Conservation (phyloP, 2,329 filamentous ascomycete genomes). For the Colletotrichum sp. region DNA sequence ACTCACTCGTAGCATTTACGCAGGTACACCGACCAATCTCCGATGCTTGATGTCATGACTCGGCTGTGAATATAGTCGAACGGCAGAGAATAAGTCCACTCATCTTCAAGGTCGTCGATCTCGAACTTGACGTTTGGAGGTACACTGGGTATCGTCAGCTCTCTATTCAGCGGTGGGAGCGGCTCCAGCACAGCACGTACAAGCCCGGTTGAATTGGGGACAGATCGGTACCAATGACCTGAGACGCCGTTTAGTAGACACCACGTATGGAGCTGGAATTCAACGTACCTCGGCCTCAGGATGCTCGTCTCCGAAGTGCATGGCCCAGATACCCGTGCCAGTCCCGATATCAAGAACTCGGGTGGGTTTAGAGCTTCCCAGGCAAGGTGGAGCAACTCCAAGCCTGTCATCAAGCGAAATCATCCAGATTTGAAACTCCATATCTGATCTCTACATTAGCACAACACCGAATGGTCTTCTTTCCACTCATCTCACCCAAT, state of each 20-base stretch:
- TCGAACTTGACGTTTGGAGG: background rate
- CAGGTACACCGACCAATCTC: background rate
- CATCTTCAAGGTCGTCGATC: background rate
- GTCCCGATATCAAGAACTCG: background rate
- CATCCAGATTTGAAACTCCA: background rate
- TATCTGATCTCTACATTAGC: background rate
- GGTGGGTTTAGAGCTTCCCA: background rate
- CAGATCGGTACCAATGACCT: background rate
- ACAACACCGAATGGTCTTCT: background rate
- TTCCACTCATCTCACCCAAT: background rate
- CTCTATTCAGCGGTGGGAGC: accelerated
- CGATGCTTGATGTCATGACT: background rate
- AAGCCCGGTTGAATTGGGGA: background rate
- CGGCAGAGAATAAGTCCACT: background rate
- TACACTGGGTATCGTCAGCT: background rate
- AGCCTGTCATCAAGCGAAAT: background rate
- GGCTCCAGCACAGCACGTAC: background rate
- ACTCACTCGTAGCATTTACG: background rate
- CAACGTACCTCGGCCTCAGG: background rate
- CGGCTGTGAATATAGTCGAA: background rate
- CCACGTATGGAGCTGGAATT: no score
- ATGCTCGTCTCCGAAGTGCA: background rate
- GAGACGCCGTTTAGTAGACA: background rate
- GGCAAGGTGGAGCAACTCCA: background rate
- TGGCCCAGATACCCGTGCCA: background rate